A percentile compares a stretch with the other conserved stretches of the same genome.
These are phyloP conservation scores for Ormosia emarginata DNA, from an alignment of 306 rosid genomes.

Conservation along the genomic window DNA sequence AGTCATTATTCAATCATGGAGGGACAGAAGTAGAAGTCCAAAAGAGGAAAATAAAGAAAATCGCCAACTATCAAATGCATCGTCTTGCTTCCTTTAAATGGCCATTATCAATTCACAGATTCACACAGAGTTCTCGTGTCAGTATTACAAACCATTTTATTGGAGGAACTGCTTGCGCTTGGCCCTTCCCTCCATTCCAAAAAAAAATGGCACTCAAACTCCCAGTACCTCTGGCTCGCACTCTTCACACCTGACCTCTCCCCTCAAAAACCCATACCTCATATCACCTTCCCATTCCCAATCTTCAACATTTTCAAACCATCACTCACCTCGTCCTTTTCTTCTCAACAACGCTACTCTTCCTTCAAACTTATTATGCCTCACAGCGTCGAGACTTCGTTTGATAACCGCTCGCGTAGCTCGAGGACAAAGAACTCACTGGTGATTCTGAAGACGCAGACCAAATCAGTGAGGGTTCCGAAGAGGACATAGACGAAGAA, in stretches of 20 bases:
- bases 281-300: not conserved
- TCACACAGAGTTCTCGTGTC: not conserved
- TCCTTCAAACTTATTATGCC: conserved; percentile 16
- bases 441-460: conserved; percentile 14
- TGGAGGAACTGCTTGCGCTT: not conserved
- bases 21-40: too few relatives aligned
- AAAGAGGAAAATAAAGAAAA: too few relatives aligned
- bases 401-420: conserved; percentile 13
- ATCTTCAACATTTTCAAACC: not conserved
- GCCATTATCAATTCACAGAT: too few relatives aligned
- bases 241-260: too few relatives aligned
- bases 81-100: too few relatives aligned
- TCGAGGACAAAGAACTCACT: conserved; percentile 2
- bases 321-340: not conserved
- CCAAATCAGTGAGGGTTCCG: too few relatives aligned
- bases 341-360: not conserved
- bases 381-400: not conserved
- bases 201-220: conserved; percentile 19
- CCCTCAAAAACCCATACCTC: conserved; percentile 7
- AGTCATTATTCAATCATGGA: too few relatives aligned
- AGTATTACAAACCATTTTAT: not conserved
- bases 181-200: not conserved
- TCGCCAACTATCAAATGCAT: too few relatives aligned
- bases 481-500: not conserved
- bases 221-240: conserved; percentile 1